These are phyloP conservation scores for Senna tora DNA, from an alignment of 306 rosid species.

Conservation along the genomic window DNA sequence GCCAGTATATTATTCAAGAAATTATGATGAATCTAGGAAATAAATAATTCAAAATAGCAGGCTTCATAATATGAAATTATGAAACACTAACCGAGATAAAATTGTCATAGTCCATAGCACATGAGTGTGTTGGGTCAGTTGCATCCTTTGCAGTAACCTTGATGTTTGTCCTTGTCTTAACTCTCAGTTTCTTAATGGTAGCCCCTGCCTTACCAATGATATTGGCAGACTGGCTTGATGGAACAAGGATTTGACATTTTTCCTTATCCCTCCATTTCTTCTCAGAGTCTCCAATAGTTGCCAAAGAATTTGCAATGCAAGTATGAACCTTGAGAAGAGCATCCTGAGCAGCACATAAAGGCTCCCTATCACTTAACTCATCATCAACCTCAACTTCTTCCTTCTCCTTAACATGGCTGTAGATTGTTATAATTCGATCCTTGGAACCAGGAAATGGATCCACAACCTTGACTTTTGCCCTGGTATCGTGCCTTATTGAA, in stretches of 20 bases:
- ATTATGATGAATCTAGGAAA: constrained; percentile 25
- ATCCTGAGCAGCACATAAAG: constrained; percentile 75
- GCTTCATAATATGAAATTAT: not conserved
- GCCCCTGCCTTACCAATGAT: constrained; percentile 91
- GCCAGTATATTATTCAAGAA: not conserved
- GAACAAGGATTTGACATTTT: constrained; percentile 87
- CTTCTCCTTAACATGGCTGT: constrained; percentile 62
- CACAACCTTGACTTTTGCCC: constrained; percentile 70
- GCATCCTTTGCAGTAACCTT: constrained; percentile 76
- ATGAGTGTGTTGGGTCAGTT: constrained; percentile 73
- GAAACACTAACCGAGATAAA: constrained; percentile 78
- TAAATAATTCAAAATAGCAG: no score
- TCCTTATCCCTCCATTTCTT: constrained; percentile 64
- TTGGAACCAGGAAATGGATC: constrained; percentile 74
- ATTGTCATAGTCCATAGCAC: constrained; percentile 94
- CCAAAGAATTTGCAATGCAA: constrained; percentile 72
- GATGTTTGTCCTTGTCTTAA: constrained; percentile 77
- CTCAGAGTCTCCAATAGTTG: constrained; percentile 62
- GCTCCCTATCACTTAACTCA: constrained; percentile 56
- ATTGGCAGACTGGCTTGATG: constrained; percentile 94
- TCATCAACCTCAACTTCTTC: constrained; percentile 64
- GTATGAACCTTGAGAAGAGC: constrained; percentile 80
- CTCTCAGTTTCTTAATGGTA: constrained; percentile 79
- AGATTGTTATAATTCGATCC: constrained; percentile 61
- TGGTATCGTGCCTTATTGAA: constrained; percentile 63